Base-by-base conservation (phyloP, 2,329 filamentous ascomycete genomes). In the Epichloe amarillans region DNA sequence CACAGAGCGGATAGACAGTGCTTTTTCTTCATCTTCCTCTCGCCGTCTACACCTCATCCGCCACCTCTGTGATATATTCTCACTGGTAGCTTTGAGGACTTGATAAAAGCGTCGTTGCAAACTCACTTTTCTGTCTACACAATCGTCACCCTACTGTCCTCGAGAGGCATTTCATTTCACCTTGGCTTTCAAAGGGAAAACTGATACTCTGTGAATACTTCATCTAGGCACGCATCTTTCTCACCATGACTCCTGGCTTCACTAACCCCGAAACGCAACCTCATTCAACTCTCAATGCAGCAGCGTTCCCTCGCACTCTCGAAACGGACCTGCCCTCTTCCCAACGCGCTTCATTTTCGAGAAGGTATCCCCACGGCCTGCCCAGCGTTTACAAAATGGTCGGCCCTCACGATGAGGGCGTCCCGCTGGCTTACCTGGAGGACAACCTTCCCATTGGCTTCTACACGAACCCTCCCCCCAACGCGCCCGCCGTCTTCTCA, bases 401-500 rank as follows among this genome's bases (percentile, higher is more conserved):
- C 1, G 53, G 60, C 37, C 50, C 58, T 33, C 54, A 60, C 3
- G 46, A 53, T 1, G 51, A 56, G 7, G 62, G 60, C 11, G 58
- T 61, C 4, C 53, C 58, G 1, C 55, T 63, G 26, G 57, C 55
- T 4, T 69, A 69, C 39, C 19, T 68, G 4, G 68, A 71, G 51
- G 60, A 67, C 51, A 55, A 65, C 42, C 62, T 71, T 12, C 61
- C 63, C 2, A 50, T 62, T 6, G 61, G 61, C 6, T 71, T 70
- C 56, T 73, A 71, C 56, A 66, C 54, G 7, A 61, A 61, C 7
- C 60, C 66, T 5, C 63, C 62, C 0, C 14, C 49, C 1, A 52
- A 60, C 4, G 62, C 64, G 5, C 56, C 43, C 10, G 70, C 68
- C 10, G 55, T 66, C 36, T 70, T 74, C 57, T 74, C 71, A 3